phyloP scores from a whole-genome alignment of 164 flowering plant species.

The grape (Vitis vinifera) region DNA sequence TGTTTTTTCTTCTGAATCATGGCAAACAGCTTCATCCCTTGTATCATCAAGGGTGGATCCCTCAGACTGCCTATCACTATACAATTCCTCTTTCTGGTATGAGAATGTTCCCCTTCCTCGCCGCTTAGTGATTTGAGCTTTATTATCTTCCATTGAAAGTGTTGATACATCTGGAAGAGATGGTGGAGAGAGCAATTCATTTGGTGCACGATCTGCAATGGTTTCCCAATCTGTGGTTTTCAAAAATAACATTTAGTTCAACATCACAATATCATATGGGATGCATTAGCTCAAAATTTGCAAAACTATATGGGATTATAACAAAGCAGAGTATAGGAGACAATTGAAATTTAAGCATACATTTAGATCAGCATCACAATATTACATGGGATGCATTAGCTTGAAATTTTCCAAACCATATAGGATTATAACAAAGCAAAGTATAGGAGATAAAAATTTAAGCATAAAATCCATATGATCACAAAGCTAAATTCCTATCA shows the following conservation, averaged over 20 bases:
- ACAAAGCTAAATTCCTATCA: too few species aligned
- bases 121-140: slow-evolving; percentile 45
- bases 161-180: slow-evolving; percentile 41
- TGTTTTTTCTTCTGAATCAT: slow-evolving; percentile 19
- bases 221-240: slow-evolving; percentile 85
- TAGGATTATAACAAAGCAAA: too few species aligned
- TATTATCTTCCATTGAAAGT: slow-evolving; percentile 47
- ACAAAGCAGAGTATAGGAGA: too few species aligned
- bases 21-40: slow-evolving; percentile 30
- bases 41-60: slow-evolving; percentile 21
- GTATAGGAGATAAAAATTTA: too few species aligned
- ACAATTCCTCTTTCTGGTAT: slow-evolving; percentile 53
- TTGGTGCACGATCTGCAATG: slow-evolving; percentile 65
- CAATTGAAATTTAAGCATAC: too few species aligned
- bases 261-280: neutral
- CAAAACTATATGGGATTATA: too few species aligned
- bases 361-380: too few species aligned
- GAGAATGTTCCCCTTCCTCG: slow-evolving; percentile 93
- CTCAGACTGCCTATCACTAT: slow-evolving; percentile 58
- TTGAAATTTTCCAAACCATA: too few species aligned
- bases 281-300: too few species aligned
- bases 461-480: too few species aligned
- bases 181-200: slow-evolving; percentile 44
- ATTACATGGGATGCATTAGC: too few species aligned
- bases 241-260: neutral